A percentile compares a stretch with the other conserved stretches of the same genome.
Conservation (phyloP, 1,139 yeast species). For the Saccharomyces uvarum region DNA sequence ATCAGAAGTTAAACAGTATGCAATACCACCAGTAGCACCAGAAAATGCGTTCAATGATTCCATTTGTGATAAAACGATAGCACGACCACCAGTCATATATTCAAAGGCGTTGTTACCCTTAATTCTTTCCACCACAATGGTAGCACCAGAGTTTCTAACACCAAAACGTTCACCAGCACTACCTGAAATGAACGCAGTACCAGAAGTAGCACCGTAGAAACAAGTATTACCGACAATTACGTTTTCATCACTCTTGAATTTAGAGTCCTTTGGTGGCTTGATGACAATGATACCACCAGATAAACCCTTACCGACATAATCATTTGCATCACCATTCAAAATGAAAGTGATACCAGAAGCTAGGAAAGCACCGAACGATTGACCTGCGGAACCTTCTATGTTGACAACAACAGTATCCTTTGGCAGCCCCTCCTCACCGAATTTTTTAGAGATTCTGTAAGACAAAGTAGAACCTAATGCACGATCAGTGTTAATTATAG, state of each 20-base stretch:
- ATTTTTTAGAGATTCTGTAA: constrained; percentile 84
- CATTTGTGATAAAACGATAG: constrained; percentile 81
- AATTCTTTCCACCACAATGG: constrained; percentile 85
- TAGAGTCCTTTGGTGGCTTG: constrained; percentile 80
- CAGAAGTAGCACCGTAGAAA: constrained; percentile 95
- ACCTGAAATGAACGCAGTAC: constrained; percentile 90
- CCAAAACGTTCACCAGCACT: constrained; percentile 98
- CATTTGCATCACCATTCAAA: constrained; percentile 95
- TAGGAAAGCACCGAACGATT: constrained; percentile 94
- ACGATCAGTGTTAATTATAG: constrained; percentile 92
- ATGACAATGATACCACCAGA: constrained; percentile 92
- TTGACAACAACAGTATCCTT: constrained; percentile 94
- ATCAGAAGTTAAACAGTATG: constrained; percentile 90
- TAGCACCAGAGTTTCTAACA: constrained; percentile 97
- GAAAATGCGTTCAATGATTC: constrained; percentile 93
- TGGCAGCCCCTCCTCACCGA: constrained; percentile 90
- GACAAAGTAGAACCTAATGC: constrained; percentile 92
- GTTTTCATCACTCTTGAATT: constrained; percentile 90
- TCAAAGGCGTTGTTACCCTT: constrained; percentile 99
- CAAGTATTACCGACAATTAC: constrained; percentile 96
- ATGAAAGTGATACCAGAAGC: constrained; percentile 94
- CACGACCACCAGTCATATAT: constrained; percentile 99
- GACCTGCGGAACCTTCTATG: constrained; percentile 91
- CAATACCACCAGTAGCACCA: constrained; percentile 99
- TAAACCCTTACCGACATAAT: constrained; percentile 94